phyloP scores from a whole-genome alignment of 225 moss, liverwort and hornwort species.

The Pseudisothecium myosuroides region DNA sequence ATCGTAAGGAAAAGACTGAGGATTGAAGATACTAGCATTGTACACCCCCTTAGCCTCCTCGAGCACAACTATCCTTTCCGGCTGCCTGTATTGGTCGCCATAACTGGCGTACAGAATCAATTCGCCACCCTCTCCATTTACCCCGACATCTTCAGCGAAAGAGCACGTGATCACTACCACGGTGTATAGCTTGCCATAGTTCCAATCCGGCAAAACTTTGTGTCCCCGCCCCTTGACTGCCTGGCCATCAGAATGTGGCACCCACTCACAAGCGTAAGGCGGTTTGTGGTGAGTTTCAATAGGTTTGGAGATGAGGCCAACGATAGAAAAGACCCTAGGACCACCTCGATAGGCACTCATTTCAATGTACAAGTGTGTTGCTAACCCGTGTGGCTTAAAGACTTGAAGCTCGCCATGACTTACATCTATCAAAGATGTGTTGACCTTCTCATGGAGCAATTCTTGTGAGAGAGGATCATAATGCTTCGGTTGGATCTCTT shows the following conservation, averaged over 20 bases:
- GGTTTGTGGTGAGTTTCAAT: conserved; percentile 14
- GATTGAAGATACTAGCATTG: conserved; percentile 9
- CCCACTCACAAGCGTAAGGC: conserved; percentile 29
- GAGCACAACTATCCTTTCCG: conserved; percentile 21
- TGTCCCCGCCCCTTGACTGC: background rate
- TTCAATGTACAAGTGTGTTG: conserved; percentile 31
- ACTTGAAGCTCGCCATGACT: conserved; percentile 4
- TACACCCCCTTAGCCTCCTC: conserved; percentile 15
- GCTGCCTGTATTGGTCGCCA: conserved; percentile 12
- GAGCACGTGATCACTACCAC: conserved; percentile 30
- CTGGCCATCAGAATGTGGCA: background rate
- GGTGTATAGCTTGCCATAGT: conserved; percentile 31
- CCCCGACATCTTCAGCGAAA: conserved; percentile 27
- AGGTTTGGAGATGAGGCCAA: conserved; percentile 21
- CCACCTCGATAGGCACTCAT: conserved; percentile 39
- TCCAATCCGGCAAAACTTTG: conserved; percentile 22
- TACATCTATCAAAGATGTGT: conserved; percentile 3
- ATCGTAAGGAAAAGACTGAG: conserved; percentile 19
- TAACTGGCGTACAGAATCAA: conserved; percentile 22
- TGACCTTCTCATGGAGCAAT: conserved; percentile 10
- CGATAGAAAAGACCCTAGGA: conserved; percentile 15
- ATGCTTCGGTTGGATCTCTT: background rate
- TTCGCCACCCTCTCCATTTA: conserved; percentile 16
- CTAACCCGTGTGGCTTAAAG: conserved; percentile 32
- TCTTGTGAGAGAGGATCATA: background rate